A percentile compares a stretch with the other conserved stretches of the same genome.
These are phyloP conservation scores for Alternaria alternata DNA, from an alignment of 2,329 filamentous ascomycete species.

Conservation along the genomic window DNA sequence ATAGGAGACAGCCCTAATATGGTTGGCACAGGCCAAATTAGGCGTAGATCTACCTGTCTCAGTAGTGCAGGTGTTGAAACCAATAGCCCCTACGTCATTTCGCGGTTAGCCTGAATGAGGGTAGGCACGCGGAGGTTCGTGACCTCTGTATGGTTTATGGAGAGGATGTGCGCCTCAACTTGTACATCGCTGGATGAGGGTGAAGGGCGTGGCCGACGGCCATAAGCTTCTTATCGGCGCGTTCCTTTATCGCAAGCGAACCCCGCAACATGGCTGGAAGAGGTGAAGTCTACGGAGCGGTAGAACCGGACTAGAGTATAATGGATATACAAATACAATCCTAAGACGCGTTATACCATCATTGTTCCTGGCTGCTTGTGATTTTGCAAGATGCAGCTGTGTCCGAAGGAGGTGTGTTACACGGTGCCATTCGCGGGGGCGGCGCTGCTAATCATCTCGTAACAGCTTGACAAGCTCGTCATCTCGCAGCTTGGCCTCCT, in stretches of 20 bases:
- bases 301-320: background rate
- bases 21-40: background rate
- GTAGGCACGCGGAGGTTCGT: constrained; percentile 1
- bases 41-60: constrained; percentile 2
- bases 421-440: background rate
- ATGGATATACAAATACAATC: background rate
- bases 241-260: constrained; percentile 18
- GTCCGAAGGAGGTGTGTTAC: constrained; percentile 48
- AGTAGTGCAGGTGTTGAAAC: constrained; percentile 1
- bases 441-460: constrained; percentile 33
- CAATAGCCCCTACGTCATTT: constrained; percentile 3
- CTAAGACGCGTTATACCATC: background rate
- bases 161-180: background rate
- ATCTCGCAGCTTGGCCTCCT: constrained; percentile 88
- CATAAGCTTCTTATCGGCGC: constrained; percentile 20
- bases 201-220: background rate
- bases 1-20: background rate
- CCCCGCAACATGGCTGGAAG: constrained; percentile 17
- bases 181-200: background rate
- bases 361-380: constrained; percentile 1
- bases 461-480: constrained; percentile 91
- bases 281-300: constrained; percentile 11
- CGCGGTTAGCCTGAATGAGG: background rate
- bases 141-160: constrained; percentile 2
- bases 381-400: constrained; percentile 44